A percentile compares a stretch with the other conserved stretches of the same genome.
Evolutionary conservation across 2,329 filamentous ascomycete species (phyloP).

Genomic region (Talaromyces sp.): DNA sequence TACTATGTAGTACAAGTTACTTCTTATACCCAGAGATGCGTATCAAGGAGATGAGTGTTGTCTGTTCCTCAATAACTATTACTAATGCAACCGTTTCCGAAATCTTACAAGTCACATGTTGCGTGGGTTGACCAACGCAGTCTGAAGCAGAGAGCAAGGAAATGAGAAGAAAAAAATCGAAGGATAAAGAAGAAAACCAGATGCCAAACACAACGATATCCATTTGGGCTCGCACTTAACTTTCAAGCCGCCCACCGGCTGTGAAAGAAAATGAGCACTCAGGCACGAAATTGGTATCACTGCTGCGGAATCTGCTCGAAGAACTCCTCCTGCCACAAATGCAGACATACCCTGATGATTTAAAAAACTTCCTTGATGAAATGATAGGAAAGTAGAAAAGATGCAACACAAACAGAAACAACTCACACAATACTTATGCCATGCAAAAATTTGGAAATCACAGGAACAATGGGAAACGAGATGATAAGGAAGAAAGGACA

Average conservation of each 20-base stretch:
- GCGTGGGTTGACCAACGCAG: conserved; percentile 8
- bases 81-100: conserved; percentile 19
- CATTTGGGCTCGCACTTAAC: neutral
- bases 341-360: conserved; percentile 11
- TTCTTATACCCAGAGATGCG: neutral
- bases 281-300: neutral
- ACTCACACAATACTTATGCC: conserved; percentile 16
- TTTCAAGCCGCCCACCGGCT: conserved; percentile 1
- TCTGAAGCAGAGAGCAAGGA: conserved; percentile 10
- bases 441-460: conserved; percentile 16
- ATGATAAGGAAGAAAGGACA: neutral
- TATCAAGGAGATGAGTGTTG: conserved; percentile 9
- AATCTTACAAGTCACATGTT: conserved; percentile 19
- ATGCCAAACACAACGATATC: conserved; percentile 6
- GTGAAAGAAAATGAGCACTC: conserved; percentile 10
- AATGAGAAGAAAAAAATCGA: conserved; percentile 15
- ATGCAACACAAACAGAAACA: conserved; percentile 10
- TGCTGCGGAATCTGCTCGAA: conserved; percentile 10
- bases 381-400: conserved; percentile 4
- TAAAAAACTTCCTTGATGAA: conserved; percentile 1
- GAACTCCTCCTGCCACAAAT: conserved; percentile 16
- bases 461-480: neutral
- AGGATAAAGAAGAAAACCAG: conserved; percentile 8
- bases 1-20: neutral
- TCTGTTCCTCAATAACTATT: conserved; percentile 13